Conservation (phyloP, 768 basidiomycete genomes). For the Calocybe indica region DNA sequence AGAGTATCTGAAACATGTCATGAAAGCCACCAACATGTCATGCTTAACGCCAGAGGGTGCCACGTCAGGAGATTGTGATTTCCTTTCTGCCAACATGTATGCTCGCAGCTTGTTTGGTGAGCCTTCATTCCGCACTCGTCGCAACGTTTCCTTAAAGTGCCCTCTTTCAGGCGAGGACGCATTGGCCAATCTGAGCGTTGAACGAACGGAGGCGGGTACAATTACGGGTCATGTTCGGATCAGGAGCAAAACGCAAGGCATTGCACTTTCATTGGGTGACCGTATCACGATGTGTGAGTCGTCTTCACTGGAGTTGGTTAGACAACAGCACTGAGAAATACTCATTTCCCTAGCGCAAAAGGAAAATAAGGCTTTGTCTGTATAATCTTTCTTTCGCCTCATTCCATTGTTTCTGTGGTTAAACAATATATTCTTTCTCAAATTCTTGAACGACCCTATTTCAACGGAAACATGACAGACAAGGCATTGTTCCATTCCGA, state of each 20-base stretch:
- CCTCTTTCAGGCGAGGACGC: slow-evolving; percentile 73
- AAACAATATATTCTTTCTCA: too few relatives aligned
- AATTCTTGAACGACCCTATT: background rate
- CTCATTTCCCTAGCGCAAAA: slow-evolving; percentile 28
- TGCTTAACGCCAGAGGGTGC: slow-evolving; percentile 95
- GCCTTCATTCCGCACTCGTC: slow-evolving; percentile 19
- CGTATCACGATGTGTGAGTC: slow-evolving; percentile 63
- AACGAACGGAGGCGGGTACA: slow-evolving; percentile 73
- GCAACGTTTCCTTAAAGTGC: background rate
- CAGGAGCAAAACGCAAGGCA: slow-evolving; percentile 96
- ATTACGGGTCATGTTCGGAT: slow-evolving; percentile 94
- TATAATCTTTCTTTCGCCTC: slow-evolving; percentile 14
- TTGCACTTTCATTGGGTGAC: slow-evolving; percentile 91
- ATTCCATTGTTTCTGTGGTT: background rate
- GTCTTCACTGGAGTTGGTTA: too few relatives aligned
- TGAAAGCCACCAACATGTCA: slow-evolving; percentile 97
- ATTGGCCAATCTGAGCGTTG: slow-evolving; percentile 89
- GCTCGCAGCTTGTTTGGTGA: slow-evolving; percentile 89
- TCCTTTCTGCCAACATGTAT: slow-evolving; percentile 95
- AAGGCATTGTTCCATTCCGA: background rate
- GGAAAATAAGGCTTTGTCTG: slow-evolving; percentile 30
- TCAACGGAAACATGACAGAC: background rate
- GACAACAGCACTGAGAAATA: background rate
- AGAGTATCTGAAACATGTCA: slow-evolving; percentile 88
- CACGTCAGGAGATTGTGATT: slow-evolving; percentile 92